These are phyloP conservation scores for Colletotrichum falcatum DNA, from an alignment of 2,329 filamentous ascomycete species.

Conservation along the genomic window DNA sequence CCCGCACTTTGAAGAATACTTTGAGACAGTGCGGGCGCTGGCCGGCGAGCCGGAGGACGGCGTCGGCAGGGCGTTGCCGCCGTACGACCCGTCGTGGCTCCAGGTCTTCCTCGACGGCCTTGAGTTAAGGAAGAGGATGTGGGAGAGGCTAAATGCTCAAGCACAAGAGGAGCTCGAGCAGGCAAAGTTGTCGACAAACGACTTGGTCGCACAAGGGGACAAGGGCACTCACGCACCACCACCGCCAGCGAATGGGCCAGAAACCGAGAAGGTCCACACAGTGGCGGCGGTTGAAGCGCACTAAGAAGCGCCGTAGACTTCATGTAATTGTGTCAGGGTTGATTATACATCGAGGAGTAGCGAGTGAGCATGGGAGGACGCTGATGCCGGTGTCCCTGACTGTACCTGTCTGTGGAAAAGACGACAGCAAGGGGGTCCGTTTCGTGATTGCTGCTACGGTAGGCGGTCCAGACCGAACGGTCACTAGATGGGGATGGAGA, in stretches of 20 bases:
- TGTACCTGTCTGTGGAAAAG: background rate
- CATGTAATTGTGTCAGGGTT: background rate
- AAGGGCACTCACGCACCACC: background rate
- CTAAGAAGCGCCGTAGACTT: constrained; percentile 13
- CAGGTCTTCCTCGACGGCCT: constrained; percentile 65
- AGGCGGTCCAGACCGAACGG: background rate
- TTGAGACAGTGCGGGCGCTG: constrained; percentile 65
- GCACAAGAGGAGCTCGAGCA: constrained; percentile 20
- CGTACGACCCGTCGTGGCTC: constrained; percentile 60
- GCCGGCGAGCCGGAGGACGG: constrained; percentile 59
- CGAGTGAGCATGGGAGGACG: background rate
- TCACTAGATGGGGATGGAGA: background rate
- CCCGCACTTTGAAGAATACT: constrained; percentile 74
- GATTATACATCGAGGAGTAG: too few relatives aligned
- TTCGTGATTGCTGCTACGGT: background rate
- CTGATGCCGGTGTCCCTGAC: background rate
- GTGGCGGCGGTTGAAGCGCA: constrained; percentile 22
- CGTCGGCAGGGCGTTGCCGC: constrained; percentile 58
- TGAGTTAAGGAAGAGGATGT: constrained; percentile 68
- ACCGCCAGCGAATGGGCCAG: background rate
- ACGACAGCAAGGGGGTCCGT: background rate
- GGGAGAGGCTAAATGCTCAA: constrained; percentile 61
- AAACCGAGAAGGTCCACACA: constrained; percentile 12
- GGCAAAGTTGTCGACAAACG: background rate
- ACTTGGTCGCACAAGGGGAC: background rate